Base-by-base conservation (phyloP, 768 basidiomycete species). In the Xanthoconium purpureum region DNA sequence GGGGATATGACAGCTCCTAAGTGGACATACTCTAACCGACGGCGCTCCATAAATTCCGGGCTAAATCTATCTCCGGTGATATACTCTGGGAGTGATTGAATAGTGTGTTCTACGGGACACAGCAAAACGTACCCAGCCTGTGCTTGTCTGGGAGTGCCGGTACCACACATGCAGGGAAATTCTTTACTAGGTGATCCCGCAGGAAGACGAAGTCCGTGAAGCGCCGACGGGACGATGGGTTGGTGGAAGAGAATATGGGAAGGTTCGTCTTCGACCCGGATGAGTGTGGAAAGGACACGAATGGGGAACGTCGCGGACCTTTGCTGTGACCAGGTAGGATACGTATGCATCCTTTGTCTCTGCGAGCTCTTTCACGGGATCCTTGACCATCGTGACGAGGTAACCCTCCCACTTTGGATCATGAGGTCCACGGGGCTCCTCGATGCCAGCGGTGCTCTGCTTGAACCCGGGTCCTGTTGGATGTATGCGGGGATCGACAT, bases 201-300 rank as follows among this genome's bases (percentile, higher is more conserved):
- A 99, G 77, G 69, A 98, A 98, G 37, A 91, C 90, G 73, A 99
- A 99, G 74, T 99, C 97, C 66, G 95, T 92, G 74, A 96, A 99
- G 33, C 97, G 86, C 56, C 97, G 81, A 48, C 97, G 84, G 15
- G 89, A 78, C 3, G 85, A 84, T 1, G 91, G 89, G 57, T 78
- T 89, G 6, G 79, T 76, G 6, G 83, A 80, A 3, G 89, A 87
- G 79, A 91, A 98, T 70, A 88, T 89, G 1, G 89, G 83, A 24
- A 98, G 78, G 69, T 94, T 94, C 24, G 95, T 97, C 96, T 98
- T 68, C 40, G 52, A 14, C 50, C 52, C 33, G 62, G 35, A 48
- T 64, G 36, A 64, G 61, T n/a, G 48, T 8, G 20, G 36, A 29
- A 32, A 47, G 44, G 8, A 32, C 28, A 56, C 29, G 37, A 43